phyloP scores from a whole-genome alignment of 2,329 filamentous ascomycete genomes.

The Calonectria honghensis region DNA sequence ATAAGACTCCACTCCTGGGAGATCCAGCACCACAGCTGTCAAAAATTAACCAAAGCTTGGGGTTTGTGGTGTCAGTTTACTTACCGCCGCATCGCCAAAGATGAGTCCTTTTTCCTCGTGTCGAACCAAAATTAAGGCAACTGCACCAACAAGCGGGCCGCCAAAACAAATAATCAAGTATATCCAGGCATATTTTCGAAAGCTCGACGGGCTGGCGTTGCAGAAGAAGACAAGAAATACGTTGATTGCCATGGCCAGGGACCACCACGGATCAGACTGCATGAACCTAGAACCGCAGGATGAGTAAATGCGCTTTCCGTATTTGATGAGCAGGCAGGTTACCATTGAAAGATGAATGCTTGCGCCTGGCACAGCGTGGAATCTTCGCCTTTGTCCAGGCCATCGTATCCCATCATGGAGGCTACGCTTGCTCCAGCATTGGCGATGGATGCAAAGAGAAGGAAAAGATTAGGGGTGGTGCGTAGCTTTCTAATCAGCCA shows the following conservation, averaged over 20 bases:
- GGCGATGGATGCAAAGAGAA: conserved; percentile 61
- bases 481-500: conserved; percentile 70
- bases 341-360: conserved; percentile 80
- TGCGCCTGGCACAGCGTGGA: conserved; percentile 78
- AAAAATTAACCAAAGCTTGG: conserved; percentile 35
- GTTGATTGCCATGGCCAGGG: conserved; percentile 87
- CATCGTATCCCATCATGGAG: conserved; percentile 82
- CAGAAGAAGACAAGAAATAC: conserved; percentile 82
- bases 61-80: conserved; percentile 41
- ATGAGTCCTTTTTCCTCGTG: conserved; percentile 62
- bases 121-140: conserved; percentile 78
- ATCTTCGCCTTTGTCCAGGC: conserved; percentile 71
- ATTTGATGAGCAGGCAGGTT: conserved; percentile 45
- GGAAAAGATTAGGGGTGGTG: conserved; percentile 74
- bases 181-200: conserved; percentile 80
- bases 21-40: conserved; percentile 78
- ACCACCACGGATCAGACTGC: conserved; percentile 85
- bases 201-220: conserved; percentile 75
- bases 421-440: conserved; percentile 75
- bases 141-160: conserved; percentile 78
- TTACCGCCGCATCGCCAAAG: conserved; percentile 75
- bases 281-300: conserved; percentile 77
- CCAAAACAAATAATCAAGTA: conserved; percentile 84
- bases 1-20: conserved; percentile 71
- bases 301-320: background rate